Evolutionary conservation across 306 rosid species (phyloP).

Genomic region (Pachyrhizus erosus): DNA sequence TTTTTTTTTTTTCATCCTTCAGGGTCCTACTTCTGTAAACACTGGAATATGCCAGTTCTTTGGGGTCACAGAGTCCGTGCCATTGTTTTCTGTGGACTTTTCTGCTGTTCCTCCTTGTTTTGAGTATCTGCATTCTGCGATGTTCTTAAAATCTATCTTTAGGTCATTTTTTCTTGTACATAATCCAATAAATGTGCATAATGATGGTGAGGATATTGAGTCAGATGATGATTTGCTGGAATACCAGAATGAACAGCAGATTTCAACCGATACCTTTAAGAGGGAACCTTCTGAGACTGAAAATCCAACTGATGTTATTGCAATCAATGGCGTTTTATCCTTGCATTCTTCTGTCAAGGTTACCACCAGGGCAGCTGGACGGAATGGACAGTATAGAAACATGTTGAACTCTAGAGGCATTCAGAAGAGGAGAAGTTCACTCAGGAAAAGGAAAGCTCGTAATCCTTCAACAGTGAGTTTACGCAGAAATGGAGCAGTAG

Average conservation of each 20-base stretch:
- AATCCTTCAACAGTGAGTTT: slow-evolving; percentile 49
- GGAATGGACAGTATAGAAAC: slow-evolving; percentile 54
- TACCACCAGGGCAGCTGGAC: slow-evolving; percentile 54
- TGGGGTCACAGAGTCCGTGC: slow-evolving; percentile 49
- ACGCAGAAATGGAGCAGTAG: slow-evolving; percentile 49
- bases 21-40: slow-evolving; percentile 58
- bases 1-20: slow-evolving; percentile 33
- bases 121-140: slow-evolving; percentile 55
- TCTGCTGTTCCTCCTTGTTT: slow-evolving; percentile 75
- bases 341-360: slow-evolving; percentile 47
- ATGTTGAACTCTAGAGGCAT: slow-evolving; percentile 58
- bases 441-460: slow-evolving; percentile 66
- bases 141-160: slow-evolving; percentile 49
- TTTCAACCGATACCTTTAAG: slow-evolving; percentile 20
- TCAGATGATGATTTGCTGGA: slow-evolving; percentile 47
- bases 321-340: slow-evolving; percentile 33
- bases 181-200: slow-evolving; percentile 39
- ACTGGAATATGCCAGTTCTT: slow-evolving; percentile 66
- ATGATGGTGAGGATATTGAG: slow-evolving; percentile 46
- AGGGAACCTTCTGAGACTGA: slow-evolving; percentile 32
- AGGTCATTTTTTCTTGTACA: slow-evolving; percentile 51
- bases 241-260: slow-evolving; percentile 28
- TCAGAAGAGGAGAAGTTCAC: slow-evolving; percentile 76
- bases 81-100: slow-evolving; percentile 71
- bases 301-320: slow-evolving; percentile 35